A percentile compares a stretch with the other conserved stretches of the same genome.
These are phyloP conservation scores for Neonectria punicea DNA, from an alignment of 2,329 filamentous ascomycete species.

Conservation along the genomic window DNA sequence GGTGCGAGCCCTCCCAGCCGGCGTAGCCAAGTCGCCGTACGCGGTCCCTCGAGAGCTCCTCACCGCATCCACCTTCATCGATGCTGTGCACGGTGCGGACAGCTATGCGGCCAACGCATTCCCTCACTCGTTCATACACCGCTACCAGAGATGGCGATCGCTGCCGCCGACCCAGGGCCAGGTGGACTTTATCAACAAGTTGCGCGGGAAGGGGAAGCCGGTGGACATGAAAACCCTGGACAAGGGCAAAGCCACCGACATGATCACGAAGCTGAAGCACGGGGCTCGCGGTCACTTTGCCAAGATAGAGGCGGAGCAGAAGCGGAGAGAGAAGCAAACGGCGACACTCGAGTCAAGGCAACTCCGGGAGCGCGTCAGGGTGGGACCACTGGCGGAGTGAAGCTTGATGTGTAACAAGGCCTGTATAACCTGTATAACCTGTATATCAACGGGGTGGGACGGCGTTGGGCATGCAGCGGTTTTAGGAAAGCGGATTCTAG, in stretches of 20 bases:
- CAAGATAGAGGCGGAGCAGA: constrained; percentile 62
- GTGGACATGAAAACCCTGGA: constrained; percentile 69
- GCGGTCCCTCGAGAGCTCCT: constrained; percentile 77
- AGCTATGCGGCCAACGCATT: constrained; percentile 78
- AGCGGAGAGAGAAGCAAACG: constrained; percentile 54
- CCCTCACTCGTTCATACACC: constrained; percentile 73
- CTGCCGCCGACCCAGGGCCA: constrained; percentile 72
- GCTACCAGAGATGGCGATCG: constrained; percentile 75
- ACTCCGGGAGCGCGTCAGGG: constrained; percentile 62
- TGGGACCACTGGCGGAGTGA: constrained; percentile 58
- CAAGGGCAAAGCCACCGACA: constrained; percentile 85
- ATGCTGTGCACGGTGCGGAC: constrained; percentile 87
- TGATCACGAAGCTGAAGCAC: constrained; percentile 92
- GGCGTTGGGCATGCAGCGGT: constrained; percentile 20
- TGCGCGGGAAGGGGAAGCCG: constrained; percentile 63
- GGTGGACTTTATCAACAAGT: constrained; percentile 75
- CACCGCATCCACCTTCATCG: constrained; percentile 71
- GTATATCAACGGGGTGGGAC: constrained; percentile 13
- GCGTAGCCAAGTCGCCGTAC: constrained; percentile 66
- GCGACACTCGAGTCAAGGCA: constrained; percentile 52
- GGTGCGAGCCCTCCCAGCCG: constrained; percentile 58
- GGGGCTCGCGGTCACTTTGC: constrained; percentile 76
- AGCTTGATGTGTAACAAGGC: constrained; percentile 5
- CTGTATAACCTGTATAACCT: constrained; percentile 31
- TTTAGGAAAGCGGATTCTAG: constrained; percentile 6